Evolutionary conservation across 805 yeast species (phyloP).

Genomic region (Yamadazyma phyllophila): DNA sequence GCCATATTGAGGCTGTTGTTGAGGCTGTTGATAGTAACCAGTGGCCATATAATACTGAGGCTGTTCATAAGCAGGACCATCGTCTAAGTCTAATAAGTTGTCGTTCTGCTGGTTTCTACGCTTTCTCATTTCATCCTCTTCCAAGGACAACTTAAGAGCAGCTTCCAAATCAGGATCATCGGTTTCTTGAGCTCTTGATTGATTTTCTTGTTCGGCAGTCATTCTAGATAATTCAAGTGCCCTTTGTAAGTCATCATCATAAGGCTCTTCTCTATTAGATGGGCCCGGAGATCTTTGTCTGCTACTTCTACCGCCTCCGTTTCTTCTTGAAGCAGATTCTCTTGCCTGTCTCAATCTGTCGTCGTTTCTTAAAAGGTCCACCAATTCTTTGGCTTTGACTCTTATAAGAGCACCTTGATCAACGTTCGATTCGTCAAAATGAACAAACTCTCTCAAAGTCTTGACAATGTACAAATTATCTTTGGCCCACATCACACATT

Average conservation of each 20-base stretch:
- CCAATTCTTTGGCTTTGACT: constrained; percentile 86
- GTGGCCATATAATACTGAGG: constrained; percentile 39
- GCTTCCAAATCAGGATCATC: constrained; percentile 63
- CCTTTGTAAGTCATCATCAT: constrained; percentile 72
- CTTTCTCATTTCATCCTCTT: constrained; percentile 71
- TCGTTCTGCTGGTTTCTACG: constrained; percentile 40
- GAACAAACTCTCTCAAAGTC: constrained; percentile 86
- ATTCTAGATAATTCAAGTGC: constrained; percentile 78
- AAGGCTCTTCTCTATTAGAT: constrained; percentile 27
- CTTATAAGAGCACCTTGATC: constrained; percentile 89
- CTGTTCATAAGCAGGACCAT: constrained; percentile 22
- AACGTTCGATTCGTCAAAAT: constrained; percentile 67
- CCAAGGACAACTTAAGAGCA: constrained; percentile 69
- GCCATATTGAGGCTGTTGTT: constrained; percentile 8
- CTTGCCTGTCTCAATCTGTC: constrained; percentile 77
- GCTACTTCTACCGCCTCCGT: constrained; percentile 19
- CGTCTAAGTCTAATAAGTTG: constrained; percentile 55
- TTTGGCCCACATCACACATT: constrained; percentile 87
- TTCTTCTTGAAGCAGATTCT: constrained; percentile 31
- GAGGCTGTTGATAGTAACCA: constrained; percentile 42
- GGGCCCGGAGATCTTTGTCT: constrained; percentile 7
- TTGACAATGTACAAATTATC: constrained; percentile 86
- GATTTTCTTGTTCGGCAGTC: constrained; percentile 82
- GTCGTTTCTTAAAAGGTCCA: constrained; percentile 74
- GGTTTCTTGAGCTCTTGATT: constrained; percentile 40